Percentiles rank a stretch among this genome's conserved stretches.
phyloP scores from a whole-genome alignment of 2,329 filamentous ascomycete species.

The Fusarium mundagurra region DNA sequence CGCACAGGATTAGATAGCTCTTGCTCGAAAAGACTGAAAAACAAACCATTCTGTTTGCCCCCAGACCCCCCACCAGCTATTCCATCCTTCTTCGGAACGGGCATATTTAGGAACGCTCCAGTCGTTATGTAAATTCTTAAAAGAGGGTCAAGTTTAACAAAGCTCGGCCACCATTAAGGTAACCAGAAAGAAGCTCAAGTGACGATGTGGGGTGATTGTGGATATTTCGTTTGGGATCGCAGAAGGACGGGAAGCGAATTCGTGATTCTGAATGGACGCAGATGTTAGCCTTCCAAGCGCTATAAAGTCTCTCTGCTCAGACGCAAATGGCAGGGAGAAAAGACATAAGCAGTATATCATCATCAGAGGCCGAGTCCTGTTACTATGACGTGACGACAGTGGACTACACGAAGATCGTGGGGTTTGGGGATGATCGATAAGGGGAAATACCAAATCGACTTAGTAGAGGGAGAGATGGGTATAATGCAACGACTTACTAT shows the following conservation, averaged over 20 bases:
- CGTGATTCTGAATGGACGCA: constrained; percentile 10
- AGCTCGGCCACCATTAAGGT: constrained; percentile 41
- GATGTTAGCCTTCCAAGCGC: constrained; percentile 19
- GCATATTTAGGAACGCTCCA: constrained; percentile 46
- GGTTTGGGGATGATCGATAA: constrained; percentile 18
- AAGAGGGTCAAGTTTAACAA: constrained; percentile 34
- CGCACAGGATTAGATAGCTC: constrained; percentile 13
- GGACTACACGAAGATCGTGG: constrained; percentile 26
- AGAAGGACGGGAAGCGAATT: constrained; percentile 21
- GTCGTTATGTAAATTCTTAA: constrained; percentile 38
- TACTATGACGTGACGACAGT: constrained; percentile 39
- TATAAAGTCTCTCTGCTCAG: background rate
- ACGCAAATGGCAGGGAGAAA: background rate
- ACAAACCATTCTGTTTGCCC: constrained; percentile 52
- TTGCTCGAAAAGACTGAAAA: background rate
- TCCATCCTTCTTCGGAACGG: constrained; percentile 53
- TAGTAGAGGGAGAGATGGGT: background rate
- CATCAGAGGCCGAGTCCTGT: constrained; percentile 33
- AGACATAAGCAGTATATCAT: constrained; percentile 14
- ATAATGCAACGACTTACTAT: constrained; percentile 30
- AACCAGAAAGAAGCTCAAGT: constrained; percentile 27
- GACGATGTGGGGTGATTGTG: constrained; percentile 24
- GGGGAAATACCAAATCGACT: constrained; percentile 4
- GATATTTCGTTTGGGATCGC: constrained; percentile 21
- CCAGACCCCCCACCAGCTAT: constrained; percentile 45